Base-by-base conservation (phyloP, 2,329 filamentous ascomycete species). In the Xylaria digitata region DNA sequence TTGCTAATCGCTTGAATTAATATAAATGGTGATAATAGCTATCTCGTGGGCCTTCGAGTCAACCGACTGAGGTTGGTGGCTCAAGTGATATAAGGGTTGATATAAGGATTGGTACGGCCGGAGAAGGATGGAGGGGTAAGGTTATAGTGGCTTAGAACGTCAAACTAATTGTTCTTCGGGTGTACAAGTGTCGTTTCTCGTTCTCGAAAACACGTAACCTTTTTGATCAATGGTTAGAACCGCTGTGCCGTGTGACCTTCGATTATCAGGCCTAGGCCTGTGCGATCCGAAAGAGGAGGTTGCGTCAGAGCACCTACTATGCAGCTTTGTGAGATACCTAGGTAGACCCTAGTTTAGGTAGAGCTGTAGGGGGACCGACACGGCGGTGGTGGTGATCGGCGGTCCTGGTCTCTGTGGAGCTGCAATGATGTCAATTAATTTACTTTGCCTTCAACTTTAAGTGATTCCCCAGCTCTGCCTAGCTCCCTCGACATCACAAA, bases 401-500 rank as follows among this genome's bases (percentile, higher is more conserved):
- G 46, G 23, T 54, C 46, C 34, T 56, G 58, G 54, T 5, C 54
- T 63, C 43, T 65, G 73, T 74, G 74, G 71, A 75, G 72, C 74
- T 73, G 64, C 54, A 66, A 72, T 75, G 73, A 75, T 75, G 74
- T 75, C 73, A 75, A 63, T 67, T 70, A 75, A 65, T 67, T 68
- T 48, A 63, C 56, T 56, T 60, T n/a, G 37, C 43, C 34, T 26
- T 55, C 42, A 58, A 59, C 34, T 45, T 59, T 21, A 17, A 50
- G 32, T 15, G 55, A 54, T 49, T 42, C 53, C 45, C 49, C 40
- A 55, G 61, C 26, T 42, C 49, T 54, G 43, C 34, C 57, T 54
- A 46, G 55, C 58, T 57, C 43, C 50, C 30, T 59, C 43, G 40
- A 45, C 53, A 62, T 46, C 40, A 52, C 21, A 49, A 43, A 37